Percentiles rank a stretch among this genome's conserved stretches.
Evolutionary conservation across 208 protist genomes (phyloP).

Genomic region (Leishmania amazonensis): DNA sequence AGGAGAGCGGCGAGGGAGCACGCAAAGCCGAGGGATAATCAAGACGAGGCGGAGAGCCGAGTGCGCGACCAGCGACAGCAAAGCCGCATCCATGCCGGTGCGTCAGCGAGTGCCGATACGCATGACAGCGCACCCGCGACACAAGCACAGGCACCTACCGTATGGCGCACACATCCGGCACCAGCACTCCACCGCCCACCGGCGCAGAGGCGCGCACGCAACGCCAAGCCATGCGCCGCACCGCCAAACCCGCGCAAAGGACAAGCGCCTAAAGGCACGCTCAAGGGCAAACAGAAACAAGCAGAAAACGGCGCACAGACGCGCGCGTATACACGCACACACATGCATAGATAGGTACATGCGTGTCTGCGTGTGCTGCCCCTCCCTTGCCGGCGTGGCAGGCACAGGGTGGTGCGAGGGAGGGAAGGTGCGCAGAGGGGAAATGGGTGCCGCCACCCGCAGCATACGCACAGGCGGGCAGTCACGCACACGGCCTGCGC

Average conservation of each 20-base stretch:
- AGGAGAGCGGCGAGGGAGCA: not conserved
- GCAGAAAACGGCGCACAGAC: not conserved
- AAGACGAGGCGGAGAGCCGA: not conserved
- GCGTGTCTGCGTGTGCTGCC: not conserved
- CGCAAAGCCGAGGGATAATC: not conserved
- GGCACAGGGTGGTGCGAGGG: not conserved
- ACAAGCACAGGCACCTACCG: not conserved
- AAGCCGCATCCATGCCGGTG: not conserved
- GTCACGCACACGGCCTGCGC: not conserved
- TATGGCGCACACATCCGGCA: not conserved
- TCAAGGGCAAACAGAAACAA: not conserved
- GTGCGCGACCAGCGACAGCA: not conserved
- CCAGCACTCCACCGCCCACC: not conserved
- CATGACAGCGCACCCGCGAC: not conserved
- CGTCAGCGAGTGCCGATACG: too few species aligned
- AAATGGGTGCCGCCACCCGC: not conserved
- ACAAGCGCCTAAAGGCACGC: not conserved
- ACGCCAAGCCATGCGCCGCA: not conserved
- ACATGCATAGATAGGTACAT: not conserved
- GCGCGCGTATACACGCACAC: not conserved
- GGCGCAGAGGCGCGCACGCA: not conserved
- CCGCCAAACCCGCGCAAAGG: not conserved
- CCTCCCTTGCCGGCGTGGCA: not conserved
- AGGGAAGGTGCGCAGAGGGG: not conserved
- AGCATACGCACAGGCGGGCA: not conserved